Evolutionary conservation across 345 rosid genomes (phyloP), one percentile per base, ranked within the genome.

Genomic region (Trapa bicornis): DNA sequence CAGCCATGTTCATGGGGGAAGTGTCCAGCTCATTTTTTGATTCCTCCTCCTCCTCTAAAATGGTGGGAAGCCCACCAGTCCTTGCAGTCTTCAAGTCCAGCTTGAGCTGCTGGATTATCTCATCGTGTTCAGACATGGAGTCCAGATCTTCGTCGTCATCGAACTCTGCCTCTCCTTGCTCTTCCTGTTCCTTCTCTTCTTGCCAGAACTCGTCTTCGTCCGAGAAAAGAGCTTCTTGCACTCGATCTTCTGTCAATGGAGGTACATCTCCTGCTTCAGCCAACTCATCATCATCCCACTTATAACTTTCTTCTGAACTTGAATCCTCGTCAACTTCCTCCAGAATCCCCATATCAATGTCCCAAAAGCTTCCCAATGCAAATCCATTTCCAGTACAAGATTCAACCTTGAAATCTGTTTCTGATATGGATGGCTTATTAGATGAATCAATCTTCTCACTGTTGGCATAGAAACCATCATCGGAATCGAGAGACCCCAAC

Each of bases 11-110:
- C 15, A 22, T 64, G 2, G 79, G 45, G 0, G 70, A 57, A 37
- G 70, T 35, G 1, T 41, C 66, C 12, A 62, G 43, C 17, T 65
- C 67, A 8, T 43, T 47, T 66, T 75, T 75, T 47, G 72, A 37
- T 74, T 86, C 96, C 2, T 87, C 77, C 65, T 92, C 98, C 75
- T 92, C 98, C 76, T 92, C 98, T 13, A 76, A 70, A 72, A 92
- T 89, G 1, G 96, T 86, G 3, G 96, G 85, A 62, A 92, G 86
- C 36, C 96, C 98, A 6, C 89, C 96, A 0, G 83, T 85, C 72
- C 91, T 86, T 5, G 85, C 89, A n/a, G 38, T 74, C 61, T 67
- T 83, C 36, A 89, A 70, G 37, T 89, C 91, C 82, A 79, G 68
- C 77, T 81, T 85, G 64, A 92, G 77, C 79, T 76, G 86, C 68